Percentiles rank a stretch among this genome's conserved stretches.
phyloP scores from a whole-genome alignment of 2,329 filamentous ascomycete species.

The Plenodomus tracheiphilus region DNA sequence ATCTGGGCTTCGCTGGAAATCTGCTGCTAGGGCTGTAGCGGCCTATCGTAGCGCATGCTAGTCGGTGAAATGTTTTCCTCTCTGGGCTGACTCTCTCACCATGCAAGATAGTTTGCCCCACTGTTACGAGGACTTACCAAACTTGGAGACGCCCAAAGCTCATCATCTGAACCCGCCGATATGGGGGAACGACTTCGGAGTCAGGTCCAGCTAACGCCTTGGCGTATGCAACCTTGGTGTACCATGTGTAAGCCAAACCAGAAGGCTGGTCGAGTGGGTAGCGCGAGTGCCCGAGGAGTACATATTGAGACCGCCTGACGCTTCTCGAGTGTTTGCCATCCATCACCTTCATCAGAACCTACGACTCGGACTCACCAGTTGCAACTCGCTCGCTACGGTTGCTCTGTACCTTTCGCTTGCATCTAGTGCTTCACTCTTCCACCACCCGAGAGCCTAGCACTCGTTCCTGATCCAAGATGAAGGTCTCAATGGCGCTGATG shows the following conservation, averaged over 20 bases:
- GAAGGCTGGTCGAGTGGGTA: slow-evolving; percentile 26
- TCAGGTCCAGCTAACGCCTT: slow-evolving; percentile 23
- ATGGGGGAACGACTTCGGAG: slow-evolving; percentile 16
- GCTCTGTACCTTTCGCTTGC: slow-evolving; percentile 35
- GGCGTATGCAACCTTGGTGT: slow-evolving; percentile 37
- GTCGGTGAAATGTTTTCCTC: slow-evolving; percentile 15
- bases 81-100: slow-evolving; percentile 14
- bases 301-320: slow-evolving; percentile 31
- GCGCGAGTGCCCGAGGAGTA: slow-evolving; percentile 17
- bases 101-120: slow-evolving; percentile 16
- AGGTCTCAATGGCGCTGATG: slow-evolving; percentile 29
- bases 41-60: slow-evolving; percentile 11
- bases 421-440: slow-evolving; percentile 17
- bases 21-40: slow-evolving; percentile 18
- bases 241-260: slow-evolving; percentile 13
- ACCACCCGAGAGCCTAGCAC: slow-evolving; percentile 14
- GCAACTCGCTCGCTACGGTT: slow-evolving; percentile 47
- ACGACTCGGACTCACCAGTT: slow-evolving; percentile 11
- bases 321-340: slow-evolving; percentile 1
- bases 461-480: slow-evolving; percentile 32
- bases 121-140: slow-evolving; percentile 19
- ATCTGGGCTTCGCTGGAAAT: slow-evolving; percentile 3
- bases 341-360: background rate
- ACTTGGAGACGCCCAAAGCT: slow-evolving; percentile 10
- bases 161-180: slow-evolving; percentile 9